phyloP scores from a whole-genome alignment of 192 early-diverging fungal species.

The Paraglomus occultum region DNA sequence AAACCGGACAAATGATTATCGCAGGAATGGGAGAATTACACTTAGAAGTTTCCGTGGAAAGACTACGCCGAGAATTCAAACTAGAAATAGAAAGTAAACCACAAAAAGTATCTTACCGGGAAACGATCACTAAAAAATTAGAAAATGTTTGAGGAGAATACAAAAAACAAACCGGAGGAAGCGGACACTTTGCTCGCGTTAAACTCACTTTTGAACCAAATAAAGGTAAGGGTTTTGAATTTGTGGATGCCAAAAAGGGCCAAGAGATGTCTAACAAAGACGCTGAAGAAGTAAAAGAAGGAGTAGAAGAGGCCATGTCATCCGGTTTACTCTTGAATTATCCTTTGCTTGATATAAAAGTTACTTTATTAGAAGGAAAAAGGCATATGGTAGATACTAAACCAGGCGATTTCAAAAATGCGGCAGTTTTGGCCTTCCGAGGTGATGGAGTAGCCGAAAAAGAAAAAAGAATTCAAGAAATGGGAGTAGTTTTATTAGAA shows the following conservation, averaged over 20 bases:
- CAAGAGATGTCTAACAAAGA: constrained; percentile 16
- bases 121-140: constrained; percentile 13
- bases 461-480: constrained; percentile 13
- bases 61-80: constrained; percentile 2
- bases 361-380: constrained; percentile 9
- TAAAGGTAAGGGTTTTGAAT: background rate
- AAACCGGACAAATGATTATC: constrained; percentile 15
- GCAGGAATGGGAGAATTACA: constrained; percentile 13
- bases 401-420: constrained; percentile 9
- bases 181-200: constrained; percentile 3
- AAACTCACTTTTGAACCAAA: background rate
- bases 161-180: constrained; percentile 8
- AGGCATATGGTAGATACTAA: constrained; percentile 5
- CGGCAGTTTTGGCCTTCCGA: constrained; percentile 7
- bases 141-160: background rate
- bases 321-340: constrained; percentile 17
- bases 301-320: constrained; percentile 3
- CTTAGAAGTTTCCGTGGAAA: constrained; percentile 12
- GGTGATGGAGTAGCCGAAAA: constrained; percentile 12
- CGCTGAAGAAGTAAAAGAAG: constrained; percentile 7
- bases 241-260: constrained; percentile 16
- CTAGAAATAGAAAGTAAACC: constrained; percentile 2
- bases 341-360: constrained; percentile 5
- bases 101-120: constrained; percentile 14
- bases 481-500: constrained; percentile 23